Percentiles rank a stretch among this genome's conserved stretches.
Evolutionary conservation across 768 basidiomycete species (phyloP).

Genomic region (Rhodocollybia butyracea): DNA sequence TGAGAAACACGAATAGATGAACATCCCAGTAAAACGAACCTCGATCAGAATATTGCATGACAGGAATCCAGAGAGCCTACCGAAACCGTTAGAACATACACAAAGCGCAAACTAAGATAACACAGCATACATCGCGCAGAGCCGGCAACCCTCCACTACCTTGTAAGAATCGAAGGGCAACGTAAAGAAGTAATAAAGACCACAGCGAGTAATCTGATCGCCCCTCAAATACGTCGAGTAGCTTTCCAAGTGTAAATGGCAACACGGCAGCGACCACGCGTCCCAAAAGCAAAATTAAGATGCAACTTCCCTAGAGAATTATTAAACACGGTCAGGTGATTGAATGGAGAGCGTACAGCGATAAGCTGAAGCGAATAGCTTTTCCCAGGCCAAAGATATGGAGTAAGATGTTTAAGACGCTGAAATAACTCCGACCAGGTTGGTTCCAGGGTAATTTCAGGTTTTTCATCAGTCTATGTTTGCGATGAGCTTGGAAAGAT

Average conservation of each 20-base stretch:
- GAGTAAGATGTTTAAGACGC: slow-evolving; percentile 63
- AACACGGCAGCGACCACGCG: slow-evolving; percentile 74
- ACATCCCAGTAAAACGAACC: slow-evolving; percentile 29
- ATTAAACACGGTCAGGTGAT: slow-evolving; percentile 5
- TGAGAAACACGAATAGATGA: background rate
- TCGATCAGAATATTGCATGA: slow-evolving; percentile 86
- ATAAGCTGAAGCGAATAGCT: slow-evolving; percentile 62
- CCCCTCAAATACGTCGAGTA: slow-evolving; percentile 58
- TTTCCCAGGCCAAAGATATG: slow-evolving; percentile 84
- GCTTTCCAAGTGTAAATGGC: slow-evolving; percentile 65
- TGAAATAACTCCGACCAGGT: slow-evolving; percentile 68
- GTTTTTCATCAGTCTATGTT: slow-evolving; percentile 36
- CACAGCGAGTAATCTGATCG: slow-evolving; percentile 51
- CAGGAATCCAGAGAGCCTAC: slow-evolving; percentile 77
- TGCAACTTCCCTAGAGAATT: slow-evolving; percentile 52
- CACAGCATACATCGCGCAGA: slow-evolving; percentile 48
- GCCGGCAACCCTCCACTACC: slow-evolving; percentile 74
- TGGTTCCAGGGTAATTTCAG: slow-evolving; percentile 58
- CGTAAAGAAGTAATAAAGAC: slow-evolving; percentile 67
- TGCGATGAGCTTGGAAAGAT: slow-evolving; percentile 7
- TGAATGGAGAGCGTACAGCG: slow-evolving; percentile 43
- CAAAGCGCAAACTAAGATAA: background rate
- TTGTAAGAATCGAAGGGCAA: slow-evolving; percentile 68
- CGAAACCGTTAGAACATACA: background rate
- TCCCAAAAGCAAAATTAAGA: slow-evolving; percentile 66